phyloP scores from a whole-genome alignment of 352 stramenopile genomes.

The Thraustochytrium striatum region DNA sequence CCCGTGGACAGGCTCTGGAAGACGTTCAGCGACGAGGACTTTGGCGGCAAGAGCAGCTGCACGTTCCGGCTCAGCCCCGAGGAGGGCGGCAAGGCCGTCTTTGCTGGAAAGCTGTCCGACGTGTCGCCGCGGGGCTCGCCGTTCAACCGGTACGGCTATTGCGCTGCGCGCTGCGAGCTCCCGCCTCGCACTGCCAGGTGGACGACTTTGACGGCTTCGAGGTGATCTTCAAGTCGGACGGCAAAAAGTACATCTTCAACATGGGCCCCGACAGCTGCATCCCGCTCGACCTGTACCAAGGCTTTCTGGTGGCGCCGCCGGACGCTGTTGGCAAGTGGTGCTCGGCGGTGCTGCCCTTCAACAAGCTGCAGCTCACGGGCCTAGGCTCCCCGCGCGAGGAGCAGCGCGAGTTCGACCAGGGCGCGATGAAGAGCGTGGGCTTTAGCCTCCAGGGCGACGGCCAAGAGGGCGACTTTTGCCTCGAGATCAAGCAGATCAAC shows the following conservation, averaged over 20 bases:
- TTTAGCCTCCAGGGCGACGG: not conserved
- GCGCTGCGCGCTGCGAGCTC: not conserved
- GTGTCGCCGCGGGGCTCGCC: not conserved
- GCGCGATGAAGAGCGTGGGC: not conserved
- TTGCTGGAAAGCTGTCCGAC: not conserved
- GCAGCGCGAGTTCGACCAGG: slow-evolving; percentile 29
- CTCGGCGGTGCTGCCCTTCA: not conserved
- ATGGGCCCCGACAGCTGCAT: slow-evolving; percentile 25
- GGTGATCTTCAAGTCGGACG: not conserved
- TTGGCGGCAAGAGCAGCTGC: slow-evolving; percentile 15
- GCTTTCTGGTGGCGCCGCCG: not conserved
- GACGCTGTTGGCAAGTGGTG: not conserved
- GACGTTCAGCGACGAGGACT: slow-evolving; percentile 1
- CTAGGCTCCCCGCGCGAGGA: not conserved
- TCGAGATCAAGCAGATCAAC: slow-evolving; percentile 25
- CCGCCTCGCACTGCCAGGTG: not conserved
- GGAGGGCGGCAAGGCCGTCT: slow-evolving; percentile 35
- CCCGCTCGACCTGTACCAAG: slow-evolving; percentile 33
- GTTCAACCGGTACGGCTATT: not conserved
- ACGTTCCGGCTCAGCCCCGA: not conserved
- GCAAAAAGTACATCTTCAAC: not conserved
- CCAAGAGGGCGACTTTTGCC: not conserved
- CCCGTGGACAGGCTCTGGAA: too few relatives aligned
- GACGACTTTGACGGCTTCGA: slow-evolving; percentile 11
- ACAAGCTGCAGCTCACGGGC: slow-evolving; percentile 6